These are phyloP conservation scores for Melastoma candidum DNA, from an alignment of 441 rosid genomes.

Conservation along the genomic window DNA sequence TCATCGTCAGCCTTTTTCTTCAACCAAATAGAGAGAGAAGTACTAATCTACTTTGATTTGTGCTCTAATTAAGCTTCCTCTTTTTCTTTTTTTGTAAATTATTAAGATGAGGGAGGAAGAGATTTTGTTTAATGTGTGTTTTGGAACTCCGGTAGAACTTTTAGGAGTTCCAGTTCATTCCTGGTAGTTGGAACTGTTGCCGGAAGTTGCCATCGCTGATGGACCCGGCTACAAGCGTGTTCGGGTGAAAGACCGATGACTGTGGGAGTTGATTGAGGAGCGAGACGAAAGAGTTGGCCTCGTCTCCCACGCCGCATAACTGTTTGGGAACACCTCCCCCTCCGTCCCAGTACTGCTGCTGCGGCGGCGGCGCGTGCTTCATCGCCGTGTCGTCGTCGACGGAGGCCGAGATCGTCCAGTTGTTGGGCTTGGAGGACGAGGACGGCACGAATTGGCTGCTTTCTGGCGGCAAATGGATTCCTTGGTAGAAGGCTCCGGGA, in stretches of 20 bases:
- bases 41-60: no score
- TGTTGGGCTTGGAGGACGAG: background rate
- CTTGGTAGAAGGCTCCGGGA: background rate
- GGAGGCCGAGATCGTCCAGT: background rate
- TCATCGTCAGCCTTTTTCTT: no score
- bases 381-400: background rate
- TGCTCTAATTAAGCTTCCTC: no score
- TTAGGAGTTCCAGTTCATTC: constrained; percentile 5
- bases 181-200: constrained; percentile 5
- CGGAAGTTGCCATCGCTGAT: constrained; percentile 4
- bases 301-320: background rate
- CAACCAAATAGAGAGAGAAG: no score
- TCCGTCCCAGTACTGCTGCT: background rate
- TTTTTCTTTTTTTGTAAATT: background rate
- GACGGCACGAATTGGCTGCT: background rate
- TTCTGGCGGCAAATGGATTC: background rate
- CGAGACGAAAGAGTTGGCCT: background rate
- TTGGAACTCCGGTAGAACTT: background rate
- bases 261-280: constrained; percentile 8
- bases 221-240: background rate
- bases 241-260: background rate
- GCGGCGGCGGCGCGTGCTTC: background rate
- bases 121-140: background rate
- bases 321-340: background rate
- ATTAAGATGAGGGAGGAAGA: background rate